These are phyloP conservation scores for Elymus sibiricus DNA, from an alignment of 176 grass and related monocot species.

Conservation along the genomic window DNA sequence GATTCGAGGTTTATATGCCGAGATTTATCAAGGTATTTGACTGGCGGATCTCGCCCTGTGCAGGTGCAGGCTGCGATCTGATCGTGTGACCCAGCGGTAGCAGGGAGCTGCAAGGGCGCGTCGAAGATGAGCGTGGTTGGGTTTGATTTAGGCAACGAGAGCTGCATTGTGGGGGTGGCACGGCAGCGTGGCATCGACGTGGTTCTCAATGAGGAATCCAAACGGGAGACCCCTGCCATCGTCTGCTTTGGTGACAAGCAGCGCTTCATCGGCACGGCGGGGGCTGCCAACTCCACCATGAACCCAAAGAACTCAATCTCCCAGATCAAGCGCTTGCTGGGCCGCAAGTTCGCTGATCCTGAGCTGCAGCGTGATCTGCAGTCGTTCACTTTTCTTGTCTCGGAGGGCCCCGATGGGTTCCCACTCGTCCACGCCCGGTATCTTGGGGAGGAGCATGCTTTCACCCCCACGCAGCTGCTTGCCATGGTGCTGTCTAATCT, in stretches of 20 bases:
- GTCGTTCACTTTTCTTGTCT: constrained; percentile 64
- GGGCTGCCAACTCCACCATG: constrained; percentile 64
- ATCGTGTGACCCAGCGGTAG: not conserved
- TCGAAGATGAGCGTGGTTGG: constrained; percentile 87
- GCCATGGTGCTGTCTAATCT: constrained; percentile 84
- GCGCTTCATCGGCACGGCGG: constrained; percentile 68
- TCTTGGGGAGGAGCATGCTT: constrained; percentile 52
- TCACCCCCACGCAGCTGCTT: constrained; percentile 77
- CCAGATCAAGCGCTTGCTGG: constrained; percentile 81
- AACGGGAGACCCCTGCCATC: constrained; percentile 81
- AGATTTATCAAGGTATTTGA: not conserved
- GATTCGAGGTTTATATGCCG: not conserved
- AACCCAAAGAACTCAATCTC: constrained; percentile 88
- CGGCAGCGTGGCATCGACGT: constrained; percentile 91
- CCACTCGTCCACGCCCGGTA: constrained; percentile 57
- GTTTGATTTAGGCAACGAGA: constrained; percentile 86
- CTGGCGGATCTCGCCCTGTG: constrained; percentile 19
- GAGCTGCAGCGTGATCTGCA: constrained; percentile 58
- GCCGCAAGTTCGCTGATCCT: constrained; percentile 63
- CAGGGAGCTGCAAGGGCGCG: not conserved
- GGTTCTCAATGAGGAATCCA: constrained; percentile 92
- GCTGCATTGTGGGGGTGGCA: constrained; percentile 76
- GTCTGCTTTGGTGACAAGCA: constrained; percentile 95
- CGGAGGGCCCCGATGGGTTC: constrained; percentile 64
- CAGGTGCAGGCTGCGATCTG: not conserved